Base-by-base conservation (phyloP, 345 rosid species). In the Barbarea vulgaris region DNA sequence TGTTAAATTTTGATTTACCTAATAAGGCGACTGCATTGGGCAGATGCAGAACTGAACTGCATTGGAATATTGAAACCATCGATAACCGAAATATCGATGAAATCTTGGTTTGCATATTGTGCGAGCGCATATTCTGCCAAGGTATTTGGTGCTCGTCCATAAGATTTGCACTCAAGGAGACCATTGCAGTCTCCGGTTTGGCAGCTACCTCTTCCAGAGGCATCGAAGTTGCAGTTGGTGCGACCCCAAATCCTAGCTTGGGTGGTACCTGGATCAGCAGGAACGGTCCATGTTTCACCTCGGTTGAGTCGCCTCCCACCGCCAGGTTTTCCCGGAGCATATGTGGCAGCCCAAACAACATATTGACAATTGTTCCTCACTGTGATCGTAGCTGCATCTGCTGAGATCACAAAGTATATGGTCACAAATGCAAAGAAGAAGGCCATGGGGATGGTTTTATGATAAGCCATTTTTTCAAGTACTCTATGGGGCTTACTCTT, bases 31-130 rank as follows among this genome's bases (percentile, higher is more conserved):
- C 19, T 58, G 63, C 69, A 77, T 37, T 77, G 64, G 6, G 30
- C 34, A 21, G 76, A 64, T 7, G 65, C 67, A 33, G 81, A 72
- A 11, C 71, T 70, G 12, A 70, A 83, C 31, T 75, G 77, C 85
- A 88, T 86, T 0, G 91, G 87, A n/a, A 79, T 67, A 34, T 79
- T 79, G 3, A 79, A 79, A 13, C 79, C 82, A 62, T 79, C 79
- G 53, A 79, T 57, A 2, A 86, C 74, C 1, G 91, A 90, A 1
- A 87, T 82, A 73, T 86, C 87, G 21, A 73, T 47, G 17, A 63
- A 75, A 60, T 80, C 80, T 53, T 21, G 73, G 37, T 59, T n/a
- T 28, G 56, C 42, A 46, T 13, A 80, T 50, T 67, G 77, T 31
- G 9, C 1, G 4, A 80, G 52, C 4, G 80, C 30, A 57, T 50